Percentiles rank a stretch among this genome's conserved stretches.
Evolutionary conservation across 2,329 filamentous ascomycete species (phyloP).

Genomic region (Microdochium bolleyi): DNA sequence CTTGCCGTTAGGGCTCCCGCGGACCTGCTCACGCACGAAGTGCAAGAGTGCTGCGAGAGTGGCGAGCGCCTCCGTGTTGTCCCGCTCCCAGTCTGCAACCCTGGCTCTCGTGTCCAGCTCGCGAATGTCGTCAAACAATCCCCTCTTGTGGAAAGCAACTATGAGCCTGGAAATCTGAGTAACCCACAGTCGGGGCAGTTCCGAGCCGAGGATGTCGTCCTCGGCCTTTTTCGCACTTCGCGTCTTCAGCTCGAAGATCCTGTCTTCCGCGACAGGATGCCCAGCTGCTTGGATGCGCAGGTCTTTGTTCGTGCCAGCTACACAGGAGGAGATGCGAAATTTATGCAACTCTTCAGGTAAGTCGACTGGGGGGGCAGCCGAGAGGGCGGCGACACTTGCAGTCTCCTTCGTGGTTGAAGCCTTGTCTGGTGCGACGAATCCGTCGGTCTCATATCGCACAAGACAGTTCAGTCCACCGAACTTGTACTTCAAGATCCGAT

Average conservation of each 20-base stretch:
- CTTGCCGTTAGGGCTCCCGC: not conserved
- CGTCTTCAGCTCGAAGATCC: constrained; percentile 36
- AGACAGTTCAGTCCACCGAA: constrained; percentile 45
- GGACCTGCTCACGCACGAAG: not conserved
- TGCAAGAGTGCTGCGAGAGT: not conserved
- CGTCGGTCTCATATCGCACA: constrained; percentile 51
- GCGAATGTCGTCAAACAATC: constrained; percentile 24
- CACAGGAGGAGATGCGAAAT: not conserved
- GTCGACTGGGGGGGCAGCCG: not conserved
- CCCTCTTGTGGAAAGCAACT: constrained; percentile 28
- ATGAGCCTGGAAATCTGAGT: constrained; percentile 29
- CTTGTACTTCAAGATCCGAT: constrained; percentile 50
- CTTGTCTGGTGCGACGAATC: constrained; percentile 28
- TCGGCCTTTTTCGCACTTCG: constrained; percentile 18
- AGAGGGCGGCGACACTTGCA: not conserved
- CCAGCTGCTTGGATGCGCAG: constrained; percentile 14
- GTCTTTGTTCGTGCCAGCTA: not conserved
- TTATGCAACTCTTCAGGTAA: not conserved
- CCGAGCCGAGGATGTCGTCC: constrained; percentile 20
- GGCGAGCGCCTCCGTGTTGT: not conserved
- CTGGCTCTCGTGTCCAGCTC: not conserved
- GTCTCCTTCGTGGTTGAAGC: not conserved
- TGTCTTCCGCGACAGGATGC: constrained; percentile 16
- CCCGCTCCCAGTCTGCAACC: not conserved
- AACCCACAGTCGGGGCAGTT: constrained; percentile 34